These are phyloP conservation scores for Athelia sp. DNA, from an alignment of 1,284 basidiomycete species.

Conservation along the genomic window DNA sequence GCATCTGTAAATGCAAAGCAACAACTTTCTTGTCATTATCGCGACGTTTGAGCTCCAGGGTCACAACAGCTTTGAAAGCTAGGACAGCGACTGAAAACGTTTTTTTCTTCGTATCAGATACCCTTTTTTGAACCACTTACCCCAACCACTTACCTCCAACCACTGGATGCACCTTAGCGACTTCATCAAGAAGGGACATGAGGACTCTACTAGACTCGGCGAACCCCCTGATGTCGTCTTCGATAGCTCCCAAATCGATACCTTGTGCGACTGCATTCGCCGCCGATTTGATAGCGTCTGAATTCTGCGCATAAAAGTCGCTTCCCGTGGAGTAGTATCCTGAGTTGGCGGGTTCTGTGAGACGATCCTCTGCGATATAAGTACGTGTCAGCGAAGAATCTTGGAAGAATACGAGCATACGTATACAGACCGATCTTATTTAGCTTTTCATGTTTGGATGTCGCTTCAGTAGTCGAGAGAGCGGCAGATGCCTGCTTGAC, in stretches of 20 bases:
- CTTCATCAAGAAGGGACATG: slow-evolving; percentile 23
- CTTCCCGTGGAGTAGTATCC: background rate
- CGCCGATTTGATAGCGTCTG: background rate
- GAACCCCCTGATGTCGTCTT: slow-evolving; percentile 18
- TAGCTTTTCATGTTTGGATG: no score
- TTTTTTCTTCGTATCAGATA: background rate
- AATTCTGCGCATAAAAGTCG: background rate
- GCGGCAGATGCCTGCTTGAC: no score
- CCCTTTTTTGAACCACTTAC: slow-evolving; percentile 1
- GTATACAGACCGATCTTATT: no score
- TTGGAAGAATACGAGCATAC: no score
- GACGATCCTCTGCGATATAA: background rate
- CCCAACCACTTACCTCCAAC: slow-evolving; percentile 4
- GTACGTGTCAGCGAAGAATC: no score
- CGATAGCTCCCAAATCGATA: slow-evolving; percentile 10
- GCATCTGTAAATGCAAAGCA: slow-evolving; percentile 19
- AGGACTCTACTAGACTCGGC: slow-evolving; percentile 19
- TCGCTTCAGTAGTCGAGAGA: no score
- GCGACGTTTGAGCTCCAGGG: slow-evolving; percentile 22
- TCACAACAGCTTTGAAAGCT: slow-evolving; percentile 26
- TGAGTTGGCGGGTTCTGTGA: background rate
- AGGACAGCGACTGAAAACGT: slow-evolving; percentile 18
- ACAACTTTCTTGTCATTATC: slow-evolving; percentile 24
- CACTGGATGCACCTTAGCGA: slow-evolving; percentile 22
- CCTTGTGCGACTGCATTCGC: slow-evolving; percentile 13